Evolutionary conservation across 495 filamentous ascomycete species (phyloP).

Genomic region (Saxophila tyrrhenica): DNA sequence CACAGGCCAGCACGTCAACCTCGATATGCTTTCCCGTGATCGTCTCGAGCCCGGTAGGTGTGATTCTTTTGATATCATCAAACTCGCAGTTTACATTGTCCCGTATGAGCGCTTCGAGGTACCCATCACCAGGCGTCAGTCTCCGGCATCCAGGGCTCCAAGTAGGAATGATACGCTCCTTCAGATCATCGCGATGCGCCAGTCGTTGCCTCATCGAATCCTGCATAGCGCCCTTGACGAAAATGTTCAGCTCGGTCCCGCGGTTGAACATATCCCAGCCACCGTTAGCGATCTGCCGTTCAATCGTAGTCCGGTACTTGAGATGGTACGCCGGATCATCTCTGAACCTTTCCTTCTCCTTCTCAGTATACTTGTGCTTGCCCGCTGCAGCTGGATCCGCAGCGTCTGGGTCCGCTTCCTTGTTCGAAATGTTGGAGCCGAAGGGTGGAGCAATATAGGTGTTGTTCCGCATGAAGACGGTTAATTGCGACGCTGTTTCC

Average conservation of each 20-base stretch:
- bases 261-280: slow-evolving; percentile 4
- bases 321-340: slow-evolving; percentile 28
- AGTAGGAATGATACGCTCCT: slow-evolving; percentile 21
- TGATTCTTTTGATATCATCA: slow-evolving; percentile 23
- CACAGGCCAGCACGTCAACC: slow-evolving; percentile 33
- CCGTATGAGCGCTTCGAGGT: slow-evolving; percentile 26
- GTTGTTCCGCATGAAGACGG: slow-evolving; percentile 27
- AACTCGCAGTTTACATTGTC: slow-evolving; percentile 25
- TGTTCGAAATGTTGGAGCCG: slow-evolving; percentile 3
- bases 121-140: slow-evolving; percentile 24
- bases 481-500: slow-evolving; percentile 16
- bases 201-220: slow-evolving; percentile 12
- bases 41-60: slow-evolving; percentile 18
- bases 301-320: slow-evolving; percentile 25
- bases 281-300: slow-evolving; percentile 16
- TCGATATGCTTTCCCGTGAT: slow-evolving; percentile 23
- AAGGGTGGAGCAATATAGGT: slow-evolving; percentile 25
- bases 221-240: background rate
- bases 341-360: slow-evolving; percentile 27
- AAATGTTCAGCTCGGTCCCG: background rate
- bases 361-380: slow-evolving; percentile 24
- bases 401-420: slow-evolving; percentile 21
- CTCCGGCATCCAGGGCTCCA: slow-evolving; percentile 23
- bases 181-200: slow-evolving; percentile 16
- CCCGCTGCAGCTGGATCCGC: slow-evolving; percentile 24